Base-by-base conservation (phyloP, 2,329 filamentous ascomycete species). In the Fusarium dimerum region DNA sequence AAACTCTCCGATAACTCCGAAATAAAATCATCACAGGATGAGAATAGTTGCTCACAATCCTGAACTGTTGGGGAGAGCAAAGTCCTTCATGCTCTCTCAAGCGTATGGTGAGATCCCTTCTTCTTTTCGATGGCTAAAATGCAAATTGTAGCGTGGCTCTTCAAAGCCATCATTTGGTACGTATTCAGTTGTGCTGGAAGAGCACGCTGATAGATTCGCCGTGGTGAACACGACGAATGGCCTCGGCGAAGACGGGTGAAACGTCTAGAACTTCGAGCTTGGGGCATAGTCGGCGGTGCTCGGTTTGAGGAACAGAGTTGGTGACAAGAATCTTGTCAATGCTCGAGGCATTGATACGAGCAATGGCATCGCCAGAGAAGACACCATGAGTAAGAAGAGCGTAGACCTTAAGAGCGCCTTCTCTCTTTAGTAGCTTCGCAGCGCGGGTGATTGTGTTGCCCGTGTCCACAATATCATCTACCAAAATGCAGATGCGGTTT, bases 161-260 rank as follows among this genome's bases (percentile, higher is more conserved):
- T 13, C 26, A 29, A 16, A 36, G 13, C 32, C 32, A 36, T 36
- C 32, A 36, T 6, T 11, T 15, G 32, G 32, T 36, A 36, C 10
- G 13, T 36, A 6, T 43, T 56, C 53, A 64, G 51, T 63, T 66
- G 60, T 72, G 70, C 62, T 74, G 71, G 59, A 99, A 99, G 47
- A 99, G 81, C 55, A 94, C 90, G 71, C 92, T 96, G 75, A 99
- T 96, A 67, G 91, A 96, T 77, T 99, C 94, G 66, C 94, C 94
- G 72, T 97, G 92, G 74, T 99, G 94, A 53, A 97, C 93, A 57
- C 94, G 86, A 58, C 94, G 89, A 64, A 97, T 97, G 46, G 94
- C 90, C 81, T 97, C 93, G 54, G 90, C 92, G 71, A 97, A 97
- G 52, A 97, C 87, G 62, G 90, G 87, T 48, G 91, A 90, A 55